These are phyloP conservation scores for Corylus heterophylla DNA, from an alignment of 306 rosid genomes.

Conservation along the genomic window DNA sequence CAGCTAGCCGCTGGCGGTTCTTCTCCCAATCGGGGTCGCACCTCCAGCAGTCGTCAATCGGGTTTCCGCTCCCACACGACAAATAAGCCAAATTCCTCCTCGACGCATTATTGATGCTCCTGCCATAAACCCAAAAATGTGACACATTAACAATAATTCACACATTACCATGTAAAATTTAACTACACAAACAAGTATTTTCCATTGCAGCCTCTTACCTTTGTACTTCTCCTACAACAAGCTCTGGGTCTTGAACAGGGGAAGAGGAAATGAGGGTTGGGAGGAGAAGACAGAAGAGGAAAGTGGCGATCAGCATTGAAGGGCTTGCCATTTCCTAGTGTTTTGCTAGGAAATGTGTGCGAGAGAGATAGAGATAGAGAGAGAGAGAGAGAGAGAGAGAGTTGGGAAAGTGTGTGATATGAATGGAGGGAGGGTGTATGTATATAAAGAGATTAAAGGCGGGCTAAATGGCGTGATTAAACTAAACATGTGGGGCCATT, in stretches of 20 bases:
- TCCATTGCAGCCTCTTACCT: conserved; percentile 44
- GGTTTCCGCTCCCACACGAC: conserved; percentile 87
- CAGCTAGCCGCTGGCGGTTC: conserved; percentile 85
- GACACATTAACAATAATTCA: conserved; percentile 6
- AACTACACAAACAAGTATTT: neutral
- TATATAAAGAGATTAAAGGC: conserved; percentile 64
- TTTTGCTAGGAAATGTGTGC: neutral
- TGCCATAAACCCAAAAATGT: conserved; percentile 5
- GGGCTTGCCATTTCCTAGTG: conserved; percentile 40
- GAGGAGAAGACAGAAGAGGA: conserved; percentile 47
- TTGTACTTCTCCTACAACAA: conserved; percentile 59
- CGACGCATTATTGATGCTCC: conserved; percentile 67
- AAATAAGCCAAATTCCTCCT: conserved; percentile 79
- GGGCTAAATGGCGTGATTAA: conserved; percentile 66
- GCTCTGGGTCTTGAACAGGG: conserved; percentile 57
- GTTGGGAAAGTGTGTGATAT: conserved; percentile 11
- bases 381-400: neutral
- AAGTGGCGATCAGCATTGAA: conserved; percentile 29
- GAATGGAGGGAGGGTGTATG: conserved; percentile 18
- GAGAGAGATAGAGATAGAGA: too few relatives aligned
- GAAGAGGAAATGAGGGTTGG: conserved; percentile 55
- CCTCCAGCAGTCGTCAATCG: conserved; percentile 98
- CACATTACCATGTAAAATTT: neutral
- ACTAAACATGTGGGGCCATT: conserved; percentile 67
- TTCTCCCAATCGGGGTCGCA: conserved; percentile 83